These are phyloP conservation scores for Thielaviopsis ethacetica DNA, from an alignment of 2,329 filamentous ascomycete genomes.

Conservation along the genomic window DNA sequence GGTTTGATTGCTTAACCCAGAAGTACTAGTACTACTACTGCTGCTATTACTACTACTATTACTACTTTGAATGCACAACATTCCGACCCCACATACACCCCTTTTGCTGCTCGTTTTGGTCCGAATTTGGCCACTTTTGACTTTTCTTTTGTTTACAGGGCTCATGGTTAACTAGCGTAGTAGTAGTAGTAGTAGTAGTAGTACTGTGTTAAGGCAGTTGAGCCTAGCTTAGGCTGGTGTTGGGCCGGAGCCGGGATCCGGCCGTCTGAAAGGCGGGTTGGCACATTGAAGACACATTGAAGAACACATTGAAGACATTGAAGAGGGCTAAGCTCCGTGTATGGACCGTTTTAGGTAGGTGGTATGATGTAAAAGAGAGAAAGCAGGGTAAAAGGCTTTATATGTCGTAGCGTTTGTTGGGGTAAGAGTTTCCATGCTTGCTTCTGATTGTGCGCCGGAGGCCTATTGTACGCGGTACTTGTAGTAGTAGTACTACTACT, in stretches of 20 bases:
- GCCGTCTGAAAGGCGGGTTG: background rate
- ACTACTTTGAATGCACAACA: background rate
- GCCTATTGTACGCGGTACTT: background rate
- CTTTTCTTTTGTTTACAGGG: too few species aligned
- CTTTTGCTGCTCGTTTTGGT: background rate
- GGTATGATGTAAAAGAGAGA: background rate
- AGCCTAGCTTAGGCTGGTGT: background rate
- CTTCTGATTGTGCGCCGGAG: too few species aligned
- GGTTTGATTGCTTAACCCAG: too few species aligned
- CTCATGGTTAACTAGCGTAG: too few species aligned
- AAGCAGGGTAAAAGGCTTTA: background rate
- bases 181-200: background rate
- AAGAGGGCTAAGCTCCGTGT: background rate
- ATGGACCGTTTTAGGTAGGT: background rate
- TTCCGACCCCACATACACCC: background rate
- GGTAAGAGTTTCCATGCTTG: background rate
- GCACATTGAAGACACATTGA: background rate
- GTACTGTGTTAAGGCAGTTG: too few species aligned
- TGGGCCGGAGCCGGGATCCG: background rate
- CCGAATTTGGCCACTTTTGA: background rate
- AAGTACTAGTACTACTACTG: too few species aligned
- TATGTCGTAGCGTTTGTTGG: background rate
- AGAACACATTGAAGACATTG: too few species aligned
- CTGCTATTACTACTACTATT: too few species aligned
- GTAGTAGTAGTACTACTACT: too few species aligned